phyloP scores from a whole-genome alignment of 2,329 filamentous ascomycete genomes.

The Teratosphaeria destructans region DNA sequence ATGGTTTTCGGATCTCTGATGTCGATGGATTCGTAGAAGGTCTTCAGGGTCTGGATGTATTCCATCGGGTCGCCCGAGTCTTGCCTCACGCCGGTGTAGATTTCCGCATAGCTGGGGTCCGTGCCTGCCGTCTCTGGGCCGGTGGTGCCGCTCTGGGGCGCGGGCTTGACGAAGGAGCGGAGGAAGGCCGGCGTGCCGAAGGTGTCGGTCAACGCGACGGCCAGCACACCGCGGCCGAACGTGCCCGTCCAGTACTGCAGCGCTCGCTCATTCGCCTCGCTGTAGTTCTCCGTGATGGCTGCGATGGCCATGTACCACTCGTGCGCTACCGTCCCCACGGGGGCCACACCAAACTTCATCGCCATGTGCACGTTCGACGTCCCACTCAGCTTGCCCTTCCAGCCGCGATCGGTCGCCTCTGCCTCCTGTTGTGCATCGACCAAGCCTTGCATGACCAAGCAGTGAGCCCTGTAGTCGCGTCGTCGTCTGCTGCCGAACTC shows the following conservation, averaged over 20 bases:
- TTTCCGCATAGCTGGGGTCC: conserved; percentile 59
- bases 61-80: conserved; percentile 78
- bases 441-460: conserved; percentile 81
- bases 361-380: conserved; percentile 97
- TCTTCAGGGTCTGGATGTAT: conserved; percentile 67
- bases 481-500: conserved; percentile 88
- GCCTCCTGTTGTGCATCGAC: conserved; percentile 65
- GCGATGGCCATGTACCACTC: conserved; percentile 99
- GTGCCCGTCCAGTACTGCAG: conserved; percentile 82
- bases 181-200: conserved; percentile 90
- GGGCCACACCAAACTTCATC: conserved; percentile 77
- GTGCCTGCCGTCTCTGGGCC: conserved; percentile 6
- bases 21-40: conserved; percentile 67
- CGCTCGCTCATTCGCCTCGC: conserved; percentile 70
- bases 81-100: conserved; percentile 76
- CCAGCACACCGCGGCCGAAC: conserved; percentile 62
- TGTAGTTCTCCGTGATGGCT: conserved; percentile 78
- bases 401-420: conserved; percentile 43
- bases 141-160: conserved; percentile 25
- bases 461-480: conserved; percentile 90
- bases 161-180: conserved; percentile 64
- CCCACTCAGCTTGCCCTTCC: conserved; percentile 65
- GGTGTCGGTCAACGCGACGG: conserved; percentile 88
- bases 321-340: conserved; percentile 85
- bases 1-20: conserved; percentile 73